These are phyloP conservation scores for Tillandsia fasciculata DNA, from an alignment of 176 grass and related monocot species.

Conservation along the genomic window DNA sequence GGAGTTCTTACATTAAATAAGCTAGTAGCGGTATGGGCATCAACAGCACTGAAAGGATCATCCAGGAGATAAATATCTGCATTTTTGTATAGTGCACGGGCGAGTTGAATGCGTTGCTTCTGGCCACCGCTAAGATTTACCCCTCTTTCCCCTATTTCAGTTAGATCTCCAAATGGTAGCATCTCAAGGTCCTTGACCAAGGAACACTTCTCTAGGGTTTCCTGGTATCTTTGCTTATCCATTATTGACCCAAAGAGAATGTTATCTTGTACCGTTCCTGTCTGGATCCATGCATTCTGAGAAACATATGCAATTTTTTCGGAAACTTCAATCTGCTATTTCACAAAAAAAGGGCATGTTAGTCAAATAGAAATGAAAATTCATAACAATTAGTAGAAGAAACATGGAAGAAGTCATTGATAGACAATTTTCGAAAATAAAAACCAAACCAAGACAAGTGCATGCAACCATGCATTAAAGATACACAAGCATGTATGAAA, in stretches of 20 bases:
- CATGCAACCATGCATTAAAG: too few species aligned
- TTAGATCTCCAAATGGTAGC: constrained; percentile 15
- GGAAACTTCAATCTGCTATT: neutral
- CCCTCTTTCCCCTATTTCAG: constrained; percentile 24
- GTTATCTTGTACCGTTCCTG: constrained; percentile 16
- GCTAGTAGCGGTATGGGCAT: constrained; percentile 18
- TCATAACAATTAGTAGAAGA: neutral
- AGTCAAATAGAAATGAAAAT: neutral
- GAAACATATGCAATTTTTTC: constrained; percentile 22
- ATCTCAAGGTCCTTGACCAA: constrained; percentile 24
- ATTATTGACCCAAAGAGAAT: constrained; percentile 13
- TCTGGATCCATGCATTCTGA: constrained; percentile 18
- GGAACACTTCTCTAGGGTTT: constrained; percentile 11
- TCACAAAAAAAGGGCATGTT: constrained; percentile 7
- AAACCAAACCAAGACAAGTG: neutral
- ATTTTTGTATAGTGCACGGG: constrained; percentile 14
- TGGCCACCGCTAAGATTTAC: constrained; percentile 25
- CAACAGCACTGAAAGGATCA: constrained; percentile 26
- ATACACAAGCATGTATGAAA: too few species aligned
- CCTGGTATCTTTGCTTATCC: constrained; percentile 15
- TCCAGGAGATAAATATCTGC: constrained; percentile 19
- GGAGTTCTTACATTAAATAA: constrained; percentile 15
- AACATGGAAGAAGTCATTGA: neutral
- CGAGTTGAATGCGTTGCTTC: constrained; percentile 21
- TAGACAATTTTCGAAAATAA: neutral